Evolutionary conservation across 345 rosid species (phyloP), one percentile per base, ranked within the genome.

Genomic region (Gossypium turneri): DNA sequence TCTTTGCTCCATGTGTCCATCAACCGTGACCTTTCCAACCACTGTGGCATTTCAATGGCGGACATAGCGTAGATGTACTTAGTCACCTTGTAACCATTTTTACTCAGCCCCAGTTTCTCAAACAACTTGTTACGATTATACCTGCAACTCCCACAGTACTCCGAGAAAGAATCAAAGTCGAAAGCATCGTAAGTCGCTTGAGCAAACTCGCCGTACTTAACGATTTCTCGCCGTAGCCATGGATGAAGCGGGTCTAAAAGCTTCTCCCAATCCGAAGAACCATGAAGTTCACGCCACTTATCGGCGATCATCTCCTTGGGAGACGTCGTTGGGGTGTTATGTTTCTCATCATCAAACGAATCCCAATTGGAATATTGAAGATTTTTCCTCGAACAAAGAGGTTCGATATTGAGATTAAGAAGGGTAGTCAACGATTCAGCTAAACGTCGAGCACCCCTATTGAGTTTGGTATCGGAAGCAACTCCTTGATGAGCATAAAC

Each of bases 181-280:
- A 82, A 87, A 1, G 79, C 84, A 12, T 85, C 87, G 9, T 84
- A 87, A 1, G 85, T 79, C 1, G 86, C 87, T 59, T 82, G 78
- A 0, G 84, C 83, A 0, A 87, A 81, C 13, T 87, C 86, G 11
- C 89, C 85, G 24, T 87, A 87, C 64, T 82, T 81, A 75, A 81
- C 62, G n/a, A 87, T 81, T 57, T 84, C 85, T 13, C 50, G 79
- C 20, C 85, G 84, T 19, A 84, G 89, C 64, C 66, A 70, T n/a
- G 89, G 81, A 58, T 85, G 75, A 16, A 88, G 79, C 0, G 91
- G 89, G 74, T 84, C 80, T 34, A 88, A 77, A 7, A 82, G 81
- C 29, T 58, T 13, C 8, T 73, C 55, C 90, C 88, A 87, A 17
- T 83, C 78, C 41, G 2, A 24, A 0, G 63, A 69, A 16, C 85